Evolutionary conservation across 176 grass and related monocot species (phyloP).

Genomic region (Ensete ventricosum): DNA sequence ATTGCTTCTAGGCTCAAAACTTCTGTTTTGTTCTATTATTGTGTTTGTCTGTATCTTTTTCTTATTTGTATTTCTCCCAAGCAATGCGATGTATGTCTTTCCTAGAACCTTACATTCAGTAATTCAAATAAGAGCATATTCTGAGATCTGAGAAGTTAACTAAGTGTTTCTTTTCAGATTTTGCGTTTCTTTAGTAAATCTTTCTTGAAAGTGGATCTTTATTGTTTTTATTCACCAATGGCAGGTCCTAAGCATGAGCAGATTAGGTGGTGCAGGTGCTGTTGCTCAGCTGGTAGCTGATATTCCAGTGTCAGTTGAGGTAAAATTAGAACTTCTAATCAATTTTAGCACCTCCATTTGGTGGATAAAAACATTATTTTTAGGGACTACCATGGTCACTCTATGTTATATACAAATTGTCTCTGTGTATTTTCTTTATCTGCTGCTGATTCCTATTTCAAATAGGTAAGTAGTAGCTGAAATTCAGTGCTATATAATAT

Average conservation of each 20-base stretch:
- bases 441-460: background rate
- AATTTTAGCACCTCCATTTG: background rate
- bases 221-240: slow-evolving; percentile 7
- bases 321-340: slow-evolving; percentile 13
- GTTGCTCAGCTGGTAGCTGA: slow-evolving; percentile 93
- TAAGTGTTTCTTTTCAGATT: too few species aligned
- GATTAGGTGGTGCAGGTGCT: slow-evolving; percentile 88
- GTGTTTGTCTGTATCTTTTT: too few species aligned
- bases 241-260: slow-evolving; percentile 98
- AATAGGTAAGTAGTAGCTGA: background rate
- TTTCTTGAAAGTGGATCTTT: too few species aligned
- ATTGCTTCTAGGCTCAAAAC: too few species aligned
- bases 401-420: background rate
- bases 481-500: background rate
- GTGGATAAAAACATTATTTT: background rate
- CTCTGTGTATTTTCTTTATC: background rate
- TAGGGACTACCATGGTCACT: background rate
- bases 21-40: too few species aligned
- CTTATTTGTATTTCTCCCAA: too few species aligned
- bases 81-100: too few species aligned
- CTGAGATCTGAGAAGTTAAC: too few species aligned
- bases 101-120: too few species aligned
- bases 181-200: too few species aligned
- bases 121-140: too few species aligned
- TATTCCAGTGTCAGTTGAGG: slow-evolving; percentile 76